Conservation (phyloP, 1,139 yeast genomes). For the Candida labiduridarum region DNA sequence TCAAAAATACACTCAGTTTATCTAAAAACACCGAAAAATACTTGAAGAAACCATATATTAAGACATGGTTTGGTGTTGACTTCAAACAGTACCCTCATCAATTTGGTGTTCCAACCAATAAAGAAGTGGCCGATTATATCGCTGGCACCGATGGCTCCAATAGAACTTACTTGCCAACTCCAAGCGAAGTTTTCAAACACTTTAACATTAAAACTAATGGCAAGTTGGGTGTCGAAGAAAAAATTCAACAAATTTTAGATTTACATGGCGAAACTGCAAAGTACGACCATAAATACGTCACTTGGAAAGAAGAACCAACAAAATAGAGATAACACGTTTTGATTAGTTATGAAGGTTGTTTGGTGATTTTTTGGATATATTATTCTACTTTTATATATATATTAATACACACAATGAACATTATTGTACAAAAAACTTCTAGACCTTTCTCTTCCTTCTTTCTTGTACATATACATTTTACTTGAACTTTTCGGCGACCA, state of each 20-base stretch:
- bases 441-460: background rate
- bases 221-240: slow-evolving; percentile 65
- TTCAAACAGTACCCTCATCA: slow-evolving; percentile 70
- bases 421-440: background rate
- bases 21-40: slow-evolving; percentile 31
- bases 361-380: background rate
- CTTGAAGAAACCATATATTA: slow-evolving; percentile 43
- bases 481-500: slow-evolving; percentile 56
- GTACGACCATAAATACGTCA: slow-evolving; percentile 58
- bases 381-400: slow-evolving; percentile 1
- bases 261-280: slow-evolving; percentile 64
- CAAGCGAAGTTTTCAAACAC: slow-evolving; percentile 61
- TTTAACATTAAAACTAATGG: slow-evolving; percentile 52
- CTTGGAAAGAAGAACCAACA: slow-evolving; percentile 49
- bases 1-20: slow-evolving; percentile 22
- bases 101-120: slow-evolving; percentile 79
- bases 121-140: slow-evolving; percentile 57
- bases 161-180: slow-evolving; percentile 68
- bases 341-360: background rate
- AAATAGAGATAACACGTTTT: background rate
- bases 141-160: slow-evolving; percentile 66
- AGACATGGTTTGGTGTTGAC: slow-evolving; percentile 51
- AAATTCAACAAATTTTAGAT: slow-evolving; percentile 56
- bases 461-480: slow-evolving; percentile 5
- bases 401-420: slow-evolving; percentile 3